Evolutionary conservation across 2,329 filamentous ascomycete genomes (phyloP).

Genomic region (Colletotrichum horii): DNA sequence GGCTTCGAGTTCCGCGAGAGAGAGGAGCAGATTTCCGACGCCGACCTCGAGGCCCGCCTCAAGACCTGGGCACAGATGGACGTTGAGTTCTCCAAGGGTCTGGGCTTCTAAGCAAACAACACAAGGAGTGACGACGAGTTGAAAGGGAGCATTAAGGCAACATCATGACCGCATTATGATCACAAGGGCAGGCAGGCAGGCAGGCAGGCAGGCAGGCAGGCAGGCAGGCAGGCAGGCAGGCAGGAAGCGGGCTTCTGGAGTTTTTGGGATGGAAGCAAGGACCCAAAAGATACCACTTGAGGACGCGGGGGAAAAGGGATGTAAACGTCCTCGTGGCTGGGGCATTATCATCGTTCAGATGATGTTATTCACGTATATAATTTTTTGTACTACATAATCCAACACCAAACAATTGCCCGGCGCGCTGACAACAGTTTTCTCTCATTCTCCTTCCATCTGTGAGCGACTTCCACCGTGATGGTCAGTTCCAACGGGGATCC

Average conservation of each 20-base stretch:
- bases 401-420: neutral
- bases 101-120: neutral
- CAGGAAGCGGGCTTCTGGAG: conserved; percentile 11
- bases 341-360: neutral
- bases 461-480: neutral
- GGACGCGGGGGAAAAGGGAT: neutral
- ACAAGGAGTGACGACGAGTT: neutral
- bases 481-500: neutral
- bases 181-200: neutral
- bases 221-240: neutral
- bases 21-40: conserved; percentile 31
- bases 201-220: no score
- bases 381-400: neutral
- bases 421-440: neutral
- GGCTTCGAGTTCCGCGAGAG: conserved; percentile 18
- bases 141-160: neutral
- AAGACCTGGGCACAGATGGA: conserved; percentile 40
- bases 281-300: neutral
- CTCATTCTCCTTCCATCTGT: neutral
- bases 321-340: neutral
- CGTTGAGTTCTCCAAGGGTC: conserved; percentile 25
- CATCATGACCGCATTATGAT: neutral
- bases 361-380: neutral
- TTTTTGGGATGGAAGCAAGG: neutral
- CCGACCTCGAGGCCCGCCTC: conserved; percentile 43